These are phyloP conservation scores for Verticillium nubilum DNA, from an alignment of 2,329 filamentous ascomycete genomes.

Conservation along the genomic window DNA sequence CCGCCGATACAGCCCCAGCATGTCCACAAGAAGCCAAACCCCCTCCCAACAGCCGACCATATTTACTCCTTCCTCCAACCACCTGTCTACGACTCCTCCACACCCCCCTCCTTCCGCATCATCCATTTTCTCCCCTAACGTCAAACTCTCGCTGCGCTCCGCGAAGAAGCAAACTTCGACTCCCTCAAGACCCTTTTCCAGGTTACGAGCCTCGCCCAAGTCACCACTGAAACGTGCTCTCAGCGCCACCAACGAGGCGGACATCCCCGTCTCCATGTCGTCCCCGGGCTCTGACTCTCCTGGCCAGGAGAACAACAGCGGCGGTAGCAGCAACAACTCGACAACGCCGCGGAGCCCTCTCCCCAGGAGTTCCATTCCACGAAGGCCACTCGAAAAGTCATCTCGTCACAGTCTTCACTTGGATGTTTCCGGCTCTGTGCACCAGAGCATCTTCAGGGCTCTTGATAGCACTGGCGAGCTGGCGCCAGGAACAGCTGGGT, in stretches of 20 bases:
- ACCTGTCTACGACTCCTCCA: constrained; percentile 23
- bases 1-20: constrained; percentile 28
- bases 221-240: constrained; percentile 78
- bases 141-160: constrained; percentile 61
- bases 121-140: constrained; percentile 57
- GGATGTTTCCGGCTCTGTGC: constrained; percentile 49
- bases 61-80: constrained; percentile 24
- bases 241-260: constrained; percentile 63
- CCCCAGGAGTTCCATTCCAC: constrained; percentile 32
- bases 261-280: constrained; percentile 56
- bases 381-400: constrained; percentile 41
- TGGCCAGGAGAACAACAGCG: constrained; percentile 37
- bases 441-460: constrained; percentile 45
- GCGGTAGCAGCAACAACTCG: constrained; percentile 24
- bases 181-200: constrained; percentile 50
- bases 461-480: constrained; percentile 39
- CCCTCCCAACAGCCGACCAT: constrained; percentile 14
- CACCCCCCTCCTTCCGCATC: constrained; percentile 33
- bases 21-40: constrained; percentile 7
- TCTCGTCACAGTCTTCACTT: constrained; percentile 51
- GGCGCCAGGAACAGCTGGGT: constrained; percentile 48
- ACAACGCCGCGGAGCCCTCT: constrained; percentile 29
- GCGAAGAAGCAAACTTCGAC: constrained; percentile 51
- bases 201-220: constrained; percentile 66
- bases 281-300: constrained; percentile 34